A percentile compares a stretch with the other conserved stretches of the same genome.
phyloP scores from a whole-genome alignment of 176 grass and related monocot genomes.

The Triticum turgidum region DNA sequence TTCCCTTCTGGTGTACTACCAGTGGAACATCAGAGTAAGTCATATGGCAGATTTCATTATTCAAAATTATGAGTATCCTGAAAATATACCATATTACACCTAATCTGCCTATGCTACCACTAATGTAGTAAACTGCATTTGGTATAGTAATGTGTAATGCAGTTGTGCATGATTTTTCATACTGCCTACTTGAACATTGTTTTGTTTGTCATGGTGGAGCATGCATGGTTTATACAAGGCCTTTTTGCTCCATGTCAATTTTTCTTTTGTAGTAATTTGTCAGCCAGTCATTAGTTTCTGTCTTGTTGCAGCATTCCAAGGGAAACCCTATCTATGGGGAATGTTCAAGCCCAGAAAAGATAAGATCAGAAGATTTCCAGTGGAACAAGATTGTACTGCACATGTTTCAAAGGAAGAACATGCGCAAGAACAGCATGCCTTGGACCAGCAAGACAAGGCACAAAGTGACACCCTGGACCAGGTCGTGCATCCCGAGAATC shows the following conservation, averaged over 20 bases:
- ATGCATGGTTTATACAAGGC: neutral
- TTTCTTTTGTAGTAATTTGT: neutral
- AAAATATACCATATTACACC: neutral
- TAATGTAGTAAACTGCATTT: constrained; percentile 15
- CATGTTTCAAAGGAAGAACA: neutral
- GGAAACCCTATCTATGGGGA: constrained; percentile 56
- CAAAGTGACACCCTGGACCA: neutral
- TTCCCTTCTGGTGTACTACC: constrained; percentile 53
- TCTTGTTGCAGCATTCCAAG: constrained; percentile 33
- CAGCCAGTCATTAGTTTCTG: constrained; percentile 2
- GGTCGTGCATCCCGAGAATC: neutral
- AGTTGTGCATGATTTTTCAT: neutral
- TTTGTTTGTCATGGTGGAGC: neutral
- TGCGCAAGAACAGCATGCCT: constrained; percentile 12
- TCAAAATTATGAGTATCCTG: neutral
- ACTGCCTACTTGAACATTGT: neutral
- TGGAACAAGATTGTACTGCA: neutral
- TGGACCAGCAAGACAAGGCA: constrained; percentile 3
- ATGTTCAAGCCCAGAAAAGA: constrained; percentile 35
- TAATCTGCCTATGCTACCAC: neutral
- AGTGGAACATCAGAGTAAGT: constrained; percentile 46
- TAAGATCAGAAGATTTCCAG: neutral
- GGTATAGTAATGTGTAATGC: neutral
- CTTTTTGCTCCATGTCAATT: neutral
- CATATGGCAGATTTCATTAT: constrained; percentile 16